Base-by-base conservation (phyloP, 2,329 filamentous ascomycete species). In the Fusarium subglutinans region DNA sequence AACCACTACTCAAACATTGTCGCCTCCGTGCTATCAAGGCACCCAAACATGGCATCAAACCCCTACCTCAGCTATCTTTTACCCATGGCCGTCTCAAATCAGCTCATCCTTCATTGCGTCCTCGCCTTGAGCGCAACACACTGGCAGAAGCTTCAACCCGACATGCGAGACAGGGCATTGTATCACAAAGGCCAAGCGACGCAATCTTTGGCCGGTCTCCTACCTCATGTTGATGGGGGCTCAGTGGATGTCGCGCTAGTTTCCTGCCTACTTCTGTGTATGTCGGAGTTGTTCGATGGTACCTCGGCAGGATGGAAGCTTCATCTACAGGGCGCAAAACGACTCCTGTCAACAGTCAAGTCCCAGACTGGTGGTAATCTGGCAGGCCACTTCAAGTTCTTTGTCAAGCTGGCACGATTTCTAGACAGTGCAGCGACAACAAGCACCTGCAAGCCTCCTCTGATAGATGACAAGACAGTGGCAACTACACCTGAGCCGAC, bases 1-100 rank as follows among this genome's bases (percentile, higher is more conserved):
- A 66, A 66, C 5, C 63, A 66, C 17, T 66, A 66, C 24, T 66
- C 63, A 3, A 66, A 50, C 2, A 64, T 66, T 3, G 63, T 66
- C 6, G 47, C 59, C 2, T 66, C 47, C 1, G 63, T 66, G 1
- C 24, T 64, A 28, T 66, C 63, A 12, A 51, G 47, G 4, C 59
- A 64, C 26, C 63, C 63, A 10, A 66, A 63, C 5, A 45, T 40
- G 3, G 3, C 59, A 10, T 47, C 63, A 1, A 66, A 66, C 3
- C 63, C 63, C 6, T 66, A 66, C 3, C 48, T 63, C 24, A 66
- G 63, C 6, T 64, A 66, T 2, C 61, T 66, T 3, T 14, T 66
- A 5, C 63, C 63, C 2, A 66, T 66, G 63, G 63, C 63, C 1
- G 35, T 24, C 6, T 66, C 63, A 3, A 64, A 66, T 0, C 59